Evolutionary conservation across 1,139 yeast genomes (phyloP).

Genomic region (Taiozyma sp.): DNA sequence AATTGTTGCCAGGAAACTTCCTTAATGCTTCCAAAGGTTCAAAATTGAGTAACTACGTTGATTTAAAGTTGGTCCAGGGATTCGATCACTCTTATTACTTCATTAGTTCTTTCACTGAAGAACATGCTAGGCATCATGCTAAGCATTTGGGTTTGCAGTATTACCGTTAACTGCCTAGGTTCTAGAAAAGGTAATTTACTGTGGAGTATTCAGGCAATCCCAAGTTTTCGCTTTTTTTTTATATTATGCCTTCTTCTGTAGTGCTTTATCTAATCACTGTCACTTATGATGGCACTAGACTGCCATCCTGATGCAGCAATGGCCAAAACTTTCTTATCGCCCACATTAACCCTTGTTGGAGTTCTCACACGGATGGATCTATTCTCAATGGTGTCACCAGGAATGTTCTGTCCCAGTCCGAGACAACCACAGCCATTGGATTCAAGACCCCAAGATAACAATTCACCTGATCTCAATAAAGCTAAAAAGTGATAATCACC

Average conservation of each 20-base stretch:
- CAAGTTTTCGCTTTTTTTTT: neutral
- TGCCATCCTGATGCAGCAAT: slow-evolving; percentile 84
- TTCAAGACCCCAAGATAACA: slow-evolving; percentile 73
- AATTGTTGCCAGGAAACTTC: slow-evolving; percentile 75
- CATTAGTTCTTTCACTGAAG: slow-evolving; percentile 73
- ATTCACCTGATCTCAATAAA: slow-evolving; percentile 50
- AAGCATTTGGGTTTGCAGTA: slow-evolving; percentile 54
- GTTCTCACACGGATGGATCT: slow-evolving; percentile 37
- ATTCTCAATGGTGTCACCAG: slow-evolving; percentile 24
- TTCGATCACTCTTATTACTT: slow-evolving; percentile 92
- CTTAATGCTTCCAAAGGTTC: slow-evolving; percentile 60
- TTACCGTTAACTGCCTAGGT: slow-evolving; percentile 10
- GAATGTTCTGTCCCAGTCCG: slow-evolving; percentile 49
- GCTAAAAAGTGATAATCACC: slow-evolving; percentile 78
- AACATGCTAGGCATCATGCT: slow-evolving; percentile 87
- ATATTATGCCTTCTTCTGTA: neutral
- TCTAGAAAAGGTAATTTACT: neutral
- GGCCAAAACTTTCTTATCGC: slow-evolving; percentile 40
- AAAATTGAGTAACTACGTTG: slow-evolving; percentile 55
- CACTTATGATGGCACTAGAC: slow-evolving; percentile 49
- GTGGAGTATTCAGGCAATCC: neutral
- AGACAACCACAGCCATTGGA: slow-evolving; percentile 62
- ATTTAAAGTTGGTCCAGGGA: slow-evolving; percentile 66
- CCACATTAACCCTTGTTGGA: slow-evolving; percentile 39
- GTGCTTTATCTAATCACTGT: neutral